phyloP scores from a whole-genome alignment of 192 early-diverging fungal genomes.

The Podila minutissima region DNA sequence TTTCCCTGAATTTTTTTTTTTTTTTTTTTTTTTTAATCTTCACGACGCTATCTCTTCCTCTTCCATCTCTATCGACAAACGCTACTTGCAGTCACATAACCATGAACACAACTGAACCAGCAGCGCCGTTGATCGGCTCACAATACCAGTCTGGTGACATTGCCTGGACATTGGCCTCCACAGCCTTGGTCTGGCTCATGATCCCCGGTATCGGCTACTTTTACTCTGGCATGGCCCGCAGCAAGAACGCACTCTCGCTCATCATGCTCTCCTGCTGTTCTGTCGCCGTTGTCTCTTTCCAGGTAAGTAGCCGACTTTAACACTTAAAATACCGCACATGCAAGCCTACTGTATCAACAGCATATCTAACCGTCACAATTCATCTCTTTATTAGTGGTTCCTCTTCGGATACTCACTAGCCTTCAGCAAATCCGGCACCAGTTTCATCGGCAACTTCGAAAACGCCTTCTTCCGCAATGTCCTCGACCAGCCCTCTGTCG shows the following conservation, averaged over 20 bases:
- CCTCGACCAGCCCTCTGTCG: constrained; percentile 57
- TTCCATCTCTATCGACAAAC: no score
- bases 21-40: no score
- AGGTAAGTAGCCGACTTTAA: constrained; percentile 47
- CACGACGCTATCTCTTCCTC: no score
- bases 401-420: constrained; percentile 91
- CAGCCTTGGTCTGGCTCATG: constrained; percentile 94
- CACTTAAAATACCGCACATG: not conserved
- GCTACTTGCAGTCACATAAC: not conserved
- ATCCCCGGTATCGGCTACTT: constrained; percentile 95
- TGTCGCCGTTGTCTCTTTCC: constrained; percentile 85
- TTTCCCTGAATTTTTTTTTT: no score
- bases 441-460: constrained; percentile 85
- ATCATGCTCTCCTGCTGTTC: constrained; percentile 86
- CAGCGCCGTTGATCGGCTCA: constrained; percentile 13
- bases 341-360: not conserved
- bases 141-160: constrained; percentile 62
- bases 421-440: constrained; percentile 77
- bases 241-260: constrained; percentile 92
- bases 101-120: constrained; percentile 17
- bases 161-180: constrained; percentile 71
- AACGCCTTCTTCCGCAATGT: constrained; percentile 75
- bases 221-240: constrained; percentile 93
- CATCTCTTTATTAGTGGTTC: constrained; percentile 70
- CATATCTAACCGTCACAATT: not conserved